Evolutionary conservation across 2,329 filamentous ascomycete species (phyloP).

Genomic region (Aureobasidium pullulans): DNA sequence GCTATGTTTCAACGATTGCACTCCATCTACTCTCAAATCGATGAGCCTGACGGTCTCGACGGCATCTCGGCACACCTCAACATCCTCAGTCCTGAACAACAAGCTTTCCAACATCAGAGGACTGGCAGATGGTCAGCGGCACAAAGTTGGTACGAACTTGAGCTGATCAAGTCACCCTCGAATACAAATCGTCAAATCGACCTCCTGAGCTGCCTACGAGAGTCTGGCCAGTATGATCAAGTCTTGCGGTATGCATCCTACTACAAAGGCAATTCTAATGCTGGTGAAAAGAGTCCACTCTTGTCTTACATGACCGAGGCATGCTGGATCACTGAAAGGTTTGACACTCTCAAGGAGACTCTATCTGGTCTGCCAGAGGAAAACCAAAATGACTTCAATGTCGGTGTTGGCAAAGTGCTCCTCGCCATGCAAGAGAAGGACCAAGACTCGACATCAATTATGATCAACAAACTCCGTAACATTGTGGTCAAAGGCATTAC

Average conservation of each 20-base stretch:
- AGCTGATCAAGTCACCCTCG: constrained; percentile 58
- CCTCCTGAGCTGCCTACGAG: constrained; percentile 78
- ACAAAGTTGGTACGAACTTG: constrained; percentile 95
- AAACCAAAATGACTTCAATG: constrained; percentile 64
- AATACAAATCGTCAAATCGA: constrained; percentile 74
- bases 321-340: constrained; percentile 81
- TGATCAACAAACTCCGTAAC: constrained; percentile 59
- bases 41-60: constrained; percentile 93
- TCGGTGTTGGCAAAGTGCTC: constrained; percentile 65
- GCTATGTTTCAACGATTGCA: constrained; percentile 68
- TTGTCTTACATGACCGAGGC: constrained; percentile 84
- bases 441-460: constrained; percentile 44
- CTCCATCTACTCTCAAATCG: constrained; percentile 92
- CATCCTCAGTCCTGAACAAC: constrained; percentile 84
- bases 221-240: constrained; percentile 68
- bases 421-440: constrained; percentile 51
- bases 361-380: constrained; percentile 37
- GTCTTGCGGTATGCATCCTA: constrained; percentile 11
- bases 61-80: constrained; percentile 84
- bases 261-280: constrained; percentile 30
- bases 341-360: constrained; percentile 66
- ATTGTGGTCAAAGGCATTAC: constrained; percentile 69
- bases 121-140: constrained; percentile 89
- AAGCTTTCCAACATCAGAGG: constrained; percentile 86
- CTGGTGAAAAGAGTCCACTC: constrained; percentile 41